A percentile compares a stretch with the other conserved stretches of the same genome.
These are phyloP conservation scores for Apiospora rasikravindrae DNA, from an alignment of 2,329 filamentous ascomycete genomes.

Conservation along the genomic window DNA sequence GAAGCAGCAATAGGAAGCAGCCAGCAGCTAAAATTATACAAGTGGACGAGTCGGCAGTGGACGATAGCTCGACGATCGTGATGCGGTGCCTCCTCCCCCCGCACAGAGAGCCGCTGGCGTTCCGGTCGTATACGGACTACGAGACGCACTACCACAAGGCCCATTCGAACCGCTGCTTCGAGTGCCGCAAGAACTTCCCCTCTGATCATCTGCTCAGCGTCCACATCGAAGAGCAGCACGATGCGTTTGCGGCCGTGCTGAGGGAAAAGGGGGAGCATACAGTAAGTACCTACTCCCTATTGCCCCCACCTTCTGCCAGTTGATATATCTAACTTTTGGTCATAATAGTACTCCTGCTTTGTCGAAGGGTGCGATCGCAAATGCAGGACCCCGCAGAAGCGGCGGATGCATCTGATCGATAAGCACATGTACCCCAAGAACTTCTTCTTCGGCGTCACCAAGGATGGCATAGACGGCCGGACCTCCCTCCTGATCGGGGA, in stretches of 20 bases:
- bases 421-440: slow-evolving; percentile 91
- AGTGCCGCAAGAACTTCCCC: slow-evolving; percentile 88
- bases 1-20: slow-evolving; percentile 25
- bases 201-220: slow-evolving; percentile 79
- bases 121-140: slow-evolving; percentile 79
- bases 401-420: slow-evolving; percentile 87
- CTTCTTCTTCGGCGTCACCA: slow-evolving; percentile 87
- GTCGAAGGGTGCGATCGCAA: slow-evolving; percentile 86
- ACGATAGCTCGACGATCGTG: slow-evolving; percentile 45
- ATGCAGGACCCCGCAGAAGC: slow-evolving; percentile 82
- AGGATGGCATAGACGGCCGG: slow-evolving; percentile 86
- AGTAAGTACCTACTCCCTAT: slow-evolving; percentile 51
- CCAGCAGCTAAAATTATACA: slow-evolving; percentile 61
- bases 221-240: slow-evolving; percentile 91
- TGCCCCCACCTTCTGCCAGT: no score
- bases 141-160: slow-evolving; percentile 83
- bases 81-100: slow-evolving; percentile 87
- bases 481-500: slow-evolving; percentile 76
- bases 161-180: slow-evolving; percentile 83
- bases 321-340: background rate
- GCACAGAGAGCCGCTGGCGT: slow-evolving; percentile 72
- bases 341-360: slow-evolving; percentile 79
- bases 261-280: slow-evolving; percentile 86
- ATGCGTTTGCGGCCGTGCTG: slow-evolving; percentile 74
- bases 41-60: slow-evolving; percentile 54